Conservation (phyloP, 306 rosid species). For the Crataegus laevigata region DNA sequence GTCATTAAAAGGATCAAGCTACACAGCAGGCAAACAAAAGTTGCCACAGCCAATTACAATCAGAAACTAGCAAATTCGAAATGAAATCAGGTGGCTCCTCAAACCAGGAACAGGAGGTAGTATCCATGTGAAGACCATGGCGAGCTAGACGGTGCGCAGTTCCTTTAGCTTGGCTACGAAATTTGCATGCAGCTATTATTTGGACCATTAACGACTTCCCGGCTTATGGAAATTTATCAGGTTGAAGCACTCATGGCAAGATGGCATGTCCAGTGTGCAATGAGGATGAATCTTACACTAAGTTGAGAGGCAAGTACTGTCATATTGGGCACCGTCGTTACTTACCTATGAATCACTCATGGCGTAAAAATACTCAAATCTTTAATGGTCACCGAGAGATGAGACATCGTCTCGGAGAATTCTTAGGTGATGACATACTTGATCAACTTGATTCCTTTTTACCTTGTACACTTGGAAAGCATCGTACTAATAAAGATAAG, state of each 20-base stretch:
- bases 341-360: neutral
- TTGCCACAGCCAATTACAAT: too few relatives aligned
- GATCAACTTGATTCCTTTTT: neutral
- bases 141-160: too few relatives aligned
- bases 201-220: neutral
- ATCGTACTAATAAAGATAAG: neutral
- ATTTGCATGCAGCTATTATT: too few relatives aligned
- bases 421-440: neutral
- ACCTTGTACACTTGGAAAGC: neutral
- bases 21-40: too few relatives aligned
- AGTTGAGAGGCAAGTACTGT: neutral
- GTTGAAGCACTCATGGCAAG: neutral
- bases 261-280: neutral
- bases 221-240: too few relatives aligned
- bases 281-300: neutral
- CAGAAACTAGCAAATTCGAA: too few relatives aligned
- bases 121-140: too few relatives aligned
- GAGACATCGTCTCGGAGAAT: neutral
- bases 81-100: too few relatives aligned
- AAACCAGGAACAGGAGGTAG: too few relatives aligned
- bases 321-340: neutral
- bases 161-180: too few relatives aligned
- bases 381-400: neutral
- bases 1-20: too few relatives aligned
- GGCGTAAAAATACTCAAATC: neutral